Evolutionary conservation across 176 grass and related monocot genomes (phyloP).

Genomic region (Bonia amplexicaulis): DNA sequence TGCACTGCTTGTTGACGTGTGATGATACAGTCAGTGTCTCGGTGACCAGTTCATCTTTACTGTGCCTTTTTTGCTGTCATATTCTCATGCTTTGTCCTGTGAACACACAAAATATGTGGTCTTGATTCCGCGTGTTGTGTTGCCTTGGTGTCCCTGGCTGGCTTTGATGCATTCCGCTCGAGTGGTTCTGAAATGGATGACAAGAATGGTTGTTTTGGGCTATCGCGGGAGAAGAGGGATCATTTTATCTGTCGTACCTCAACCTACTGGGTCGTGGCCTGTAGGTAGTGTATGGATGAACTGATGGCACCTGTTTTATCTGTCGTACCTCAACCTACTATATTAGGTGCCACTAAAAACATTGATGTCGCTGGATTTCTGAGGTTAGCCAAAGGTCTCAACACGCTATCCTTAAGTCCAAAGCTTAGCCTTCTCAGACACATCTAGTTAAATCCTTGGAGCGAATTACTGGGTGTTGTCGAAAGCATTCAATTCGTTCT

Average conservation of each 20-base stretch:
- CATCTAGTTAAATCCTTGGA: too few relatives aligned
- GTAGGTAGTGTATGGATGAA: neutral
- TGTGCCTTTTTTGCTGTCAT: neutral
- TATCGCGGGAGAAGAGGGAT: neutral
- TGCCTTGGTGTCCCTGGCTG: neutral
- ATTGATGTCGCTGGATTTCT: too few relatives aligned
- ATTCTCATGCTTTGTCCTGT: neutral
- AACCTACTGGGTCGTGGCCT: neutral
- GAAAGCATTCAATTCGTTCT: too few relatives aligned
- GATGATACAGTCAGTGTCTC: neutral
- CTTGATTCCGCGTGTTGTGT: neutral
- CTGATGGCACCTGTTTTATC: neutral
- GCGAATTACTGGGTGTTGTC: too few relatives aligned
- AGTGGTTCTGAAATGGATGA: neutral
- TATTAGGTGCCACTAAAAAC: too few relatives aligned
- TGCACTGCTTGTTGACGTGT: neutral
- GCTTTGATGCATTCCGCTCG: neutral
- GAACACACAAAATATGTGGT: neutral
- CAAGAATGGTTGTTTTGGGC: too few relatives aligned
- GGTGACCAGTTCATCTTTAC: neutral
- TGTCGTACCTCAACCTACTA: too few relatives aligned
- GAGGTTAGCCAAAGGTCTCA: too few relatives aligned
- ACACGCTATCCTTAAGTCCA: too few relatives aligned
- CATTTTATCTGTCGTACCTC: too few relatives aligned
- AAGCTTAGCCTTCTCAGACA: too few relatives aligned